A percentile compares a stretch with the other conserved stretches of the same genome.
These are phyloP conservation scores for Epithemia pelagica DNA, from an alignment of 108 stramenopile genomes.

Conservation along the genomic window DNA sequence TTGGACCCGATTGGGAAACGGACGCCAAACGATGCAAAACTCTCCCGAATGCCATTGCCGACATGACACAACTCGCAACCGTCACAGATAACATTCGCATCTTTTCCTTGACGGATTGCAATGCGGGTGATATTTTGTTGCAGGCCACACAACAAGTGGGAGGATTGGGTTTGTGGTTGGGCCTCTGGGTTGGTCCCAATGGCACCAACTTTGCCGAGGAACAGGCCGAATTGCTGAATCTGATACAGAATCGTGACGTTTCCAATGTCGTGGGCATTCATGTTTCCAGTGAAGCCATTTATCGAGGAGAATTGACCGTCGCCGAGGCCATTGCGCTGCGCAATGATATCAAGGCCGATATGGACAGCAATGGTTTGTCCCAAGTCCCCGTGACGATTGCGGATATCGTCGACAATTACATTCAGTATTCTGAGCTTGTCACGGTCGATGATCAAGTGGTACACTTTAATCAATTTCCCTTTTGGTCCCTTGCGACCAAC, in stretches of 20 bases:
- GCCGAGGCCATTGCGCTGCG: conserved; percentile 17
- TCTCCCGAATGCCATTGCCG: conserved; percentile 11
- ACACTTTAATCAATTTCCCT: conserved; percentile 22
- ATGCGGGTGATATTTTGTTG: conserved; percentile 16
- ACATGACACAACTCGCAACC: conserved; percentile 13
- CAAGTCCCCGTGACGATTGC: conserved; percentile 26
- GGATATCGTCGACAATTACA: conserved; percentile 28
- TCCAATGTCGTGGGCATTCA: conserved; percentile 13
- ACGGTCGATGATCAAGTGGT: conserved; percentile 20
- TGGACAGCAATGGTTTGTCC: not conserved
- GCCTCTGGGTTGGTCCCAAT: conserved; percentile 23
- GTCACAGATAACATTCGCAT: conserved; percentile 23
- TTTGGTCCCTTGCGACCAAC: conserved; percentile 14
- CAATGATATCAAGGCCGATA: conserved; percentile 2
- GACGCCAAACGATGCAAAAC: conserved; percentile 22
- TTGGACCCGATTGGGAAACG: conserved; percentile 27
- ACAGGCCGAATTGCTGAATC: conserved; percentile 4
- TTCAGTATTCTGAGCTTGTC: not conserved
- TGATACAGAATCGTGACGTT: conserved; percentile 5
- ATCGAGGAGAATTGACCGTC: conserved; percentile 23
- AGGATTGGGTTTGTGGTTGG: conserved; percentile 10
- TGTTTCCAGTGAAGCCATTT: conserved; percentile 20
- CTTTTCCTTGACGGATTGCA: conserved; percentile 24
- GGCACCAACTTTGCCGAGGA: conserved; percentile 11
- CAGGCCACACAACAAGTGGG: conserved; percentile 11